These are phyloP conservation scores for Porcisia hertigi DNA, from an alignment of 208 protist genomes.

Conservation along the genomic window DNA sequence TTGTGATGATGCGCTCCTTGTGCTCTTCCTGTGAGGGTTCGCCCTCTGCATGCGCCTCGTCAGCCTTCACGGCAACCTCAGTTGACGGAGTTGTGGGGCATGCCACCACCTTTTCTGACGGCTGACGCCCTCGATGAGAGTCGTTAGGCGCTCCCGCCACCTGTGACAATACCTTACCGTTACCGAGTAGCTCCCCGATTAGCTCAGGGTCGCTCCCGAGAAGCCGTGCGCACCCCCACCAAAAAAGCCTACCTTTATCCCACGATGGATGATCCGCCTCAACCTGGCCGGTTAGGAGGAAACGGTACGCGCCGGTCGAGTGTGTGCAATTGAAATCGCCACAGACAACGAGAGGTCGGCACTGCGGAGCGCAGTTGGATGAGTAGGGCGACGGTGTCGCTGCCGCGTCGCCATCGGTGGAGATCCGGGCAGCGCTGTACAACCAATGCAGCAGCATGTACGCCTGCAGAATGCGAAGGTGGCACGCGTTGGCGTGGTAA, in stretches of 20 bases:
- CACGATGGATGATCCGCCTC: slow-evolving; percentile 71
- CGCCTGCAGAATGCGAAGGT: slow-evolving; percentile 89
- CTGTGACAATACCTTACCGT: slow-evolving; percentile 19
- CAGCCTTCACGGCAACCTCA: neutral
- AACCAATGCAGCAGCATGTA: slow-evolving; percentile 68
- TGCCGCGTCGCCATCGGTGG: neutral
- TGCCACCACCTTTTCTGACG: neutral
- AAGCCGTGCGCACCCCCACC: slow-evolving; percentile 80
- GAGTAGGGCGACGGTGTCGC: neutral
- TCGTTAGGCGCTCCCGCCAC: slow-evolving; percentile 14
- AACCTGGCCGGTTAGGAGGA: slow-evolving; percentile 77
- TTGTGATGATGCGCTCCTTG: slow-evolving; percentile 23
- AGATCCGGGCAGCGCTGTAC: neutral
- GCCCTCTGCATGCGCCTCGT: neutral
- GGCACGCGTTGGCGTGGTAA: slow-evolving; percentile 89
- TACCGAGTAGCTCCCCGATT: slow-evolving; percentile 31
- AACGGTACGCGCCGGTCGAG: slow-evolving; percentile 73
- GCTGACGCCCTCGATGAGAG: slow-evolving; percentile 3
- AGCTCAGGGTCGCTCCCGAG: slow-evolving; percentile 61
- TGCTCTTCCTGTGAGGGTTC: neutral
- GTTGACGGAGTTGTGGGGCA: neutral
- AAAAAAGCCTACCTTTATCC: slow-evolving; percentile 84
- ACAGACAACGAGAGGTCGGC: slow-evolving; percentile 63
- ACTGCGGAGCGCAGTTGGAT: neutral
- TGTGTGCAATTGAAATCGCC: slow-evolving; percentile 92